Base-by-base conservation (phyloP, 345 rosid genomes). In the Rhodomyrtus tomentosa region DNA sequence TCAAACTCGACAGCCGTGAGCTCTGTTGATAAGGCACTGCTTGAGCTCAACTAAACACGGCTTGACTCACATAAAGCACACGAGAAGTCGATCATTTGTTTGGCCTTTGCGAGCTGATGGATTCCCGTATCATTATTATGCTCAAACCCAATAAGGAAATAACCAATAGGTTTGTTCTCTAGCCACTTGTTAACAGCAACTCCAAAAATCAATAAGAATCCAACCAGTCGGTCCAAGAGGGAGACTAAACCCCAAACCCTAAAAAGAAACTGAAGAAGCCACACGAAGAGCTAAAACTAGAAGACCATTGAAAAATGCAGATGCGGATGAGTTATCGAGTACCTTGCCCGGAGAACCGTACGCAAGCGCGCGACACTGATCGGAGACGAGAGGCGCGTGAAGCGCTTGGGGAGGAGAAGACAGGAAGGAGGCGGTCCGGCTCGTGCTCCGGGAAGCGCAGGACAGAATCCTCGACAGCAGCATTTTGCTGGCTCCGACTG, bases 381-480 rank as follows among this genome's bases (percentile, higher is more conserved):
- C 48, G 81, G 91, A 84, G 83, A 86, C 59, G 55, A 85, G 52
- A 22, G 74, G 81, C 68, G 83, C 90, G 83, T 36, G 53, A 54
- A 9, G 42, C 83, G 40, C 4, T 15, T 84, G 89, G 82, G 89
- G 90, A 56, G 91, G 82, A 84, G 87, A 81, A 73, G 88, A 85
- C 68, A 88, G 86, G 73, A 93, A 84, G 83, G 86, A 87, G 83
- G 92, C 85, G 90, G 92, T 89, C 83, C 88, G 84, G 59, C 90
- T 83, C 10, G 89, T 87, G 88, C 90, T 85, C 86, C 93, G 88
- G 27, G 96, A 89, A 81, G 88, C 86, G 88, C 93, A 92, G 7
- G 93, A 91, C 62, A 95, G 84, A 82, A 90, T 89, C 90, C 91
- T 90, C 38, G 91, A 87, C 27, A 90, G 85, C 90, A 91, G 85